Conservation (phyloP, 208 protist species). For the Crithidia thermophila region DNA sequence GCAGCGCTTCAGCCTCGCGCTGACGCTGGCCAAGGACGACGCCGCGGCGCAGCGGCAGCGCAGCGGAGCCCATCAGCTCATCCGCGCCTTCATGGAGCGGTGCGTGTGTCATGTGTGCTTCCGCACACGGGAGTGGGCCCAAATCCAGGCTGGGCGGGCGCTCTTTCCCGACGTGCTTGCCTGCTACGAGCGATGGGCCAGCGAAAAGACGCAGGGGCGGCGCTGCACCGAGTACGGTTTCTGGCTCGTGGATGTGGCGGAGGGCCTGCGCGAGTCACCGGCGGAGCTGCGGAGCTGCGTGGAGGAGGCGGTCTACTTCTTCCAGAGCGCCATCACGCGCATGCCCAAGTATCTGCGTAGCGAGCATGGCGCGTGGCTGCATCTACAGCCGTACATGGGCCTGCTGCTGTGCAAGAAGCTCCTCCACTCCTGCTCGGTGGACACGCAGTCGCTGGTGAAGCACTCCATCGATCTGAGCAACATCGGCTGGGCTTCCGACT, state of each 20-base stretch:
- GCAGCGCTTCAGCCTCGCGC: conserved; percentile 46
- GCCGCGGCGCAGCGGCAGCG: conserved; percentile 37
- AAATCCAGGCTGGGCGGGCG: conserved; percentile 44
- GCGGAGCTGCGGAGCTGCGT: conserved; percentile 50
- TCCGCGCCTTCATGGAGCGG: conserved; percentile 50
- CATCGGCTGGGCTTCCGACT: conserved; percentile 77
- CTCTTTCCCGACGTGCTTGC: conserved; percentile 45
- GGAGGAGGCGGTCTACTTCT: conserved; percentile 67
- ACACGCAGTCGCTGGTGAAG: conserved; percentile 63
- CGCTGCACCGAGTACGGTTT: conserved; percentile 75
- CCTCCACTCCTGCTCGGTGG: conserved; percentile 69
- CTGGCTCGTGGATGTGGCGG: conserved; percentile 63
- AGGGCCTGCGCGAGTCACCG: conserved; percentile 31
- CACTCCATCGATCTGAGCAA: conserved; percentile 72
- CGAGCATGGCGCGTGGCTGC: conserved; percentile 81
- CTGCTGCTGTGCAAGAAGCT: conserved; percentile 75
- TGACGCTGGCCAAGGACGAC: conserved; percentile 47
- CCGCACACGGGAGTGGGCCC: conserved; percentile 38
- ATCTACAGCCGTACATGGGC: conserved; percentile 79
- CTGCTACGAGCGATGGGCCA: conserved; percentile 56
- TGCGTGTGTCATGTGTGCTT: conserved; percentile 62
- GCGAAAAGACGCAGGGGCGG: conserved; percentile 63
- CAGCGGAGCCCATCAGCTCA: conserved; percentile 34
- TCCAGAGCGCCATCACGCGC: conserved; percentile 62
- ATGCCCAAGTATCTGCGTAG: conserved; percentile 71